Percentiles rank a stretch among this genome's conserved stretches.
Conservation (phyloP, 139 green algal genomes). For the Coccomyxa sp. region DNA sequence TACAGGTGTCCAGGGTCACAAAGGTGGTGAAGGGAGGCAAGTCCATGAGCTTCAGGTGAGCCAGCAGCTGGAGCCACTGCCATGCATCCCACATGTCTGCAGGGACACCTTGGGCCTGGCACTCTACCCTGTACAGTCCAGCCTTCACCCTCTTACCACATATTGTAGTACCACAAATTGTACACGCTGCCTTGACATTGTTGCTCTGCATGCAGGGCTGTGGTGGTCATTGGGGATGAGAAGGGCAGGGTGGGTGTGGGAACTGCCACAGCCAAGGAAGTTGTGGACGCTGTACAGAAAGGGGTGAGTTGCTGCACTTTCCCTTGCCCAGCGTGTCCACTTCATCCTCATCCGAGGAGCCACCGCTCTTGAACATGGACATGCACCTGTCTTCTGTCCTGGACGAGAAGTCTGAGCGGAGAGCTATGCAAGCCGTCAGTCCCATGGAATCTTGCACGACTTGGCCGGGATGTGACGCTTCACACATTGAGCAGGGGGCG, state of each 20-base stretch:
- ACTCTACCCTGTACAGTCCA: background rate
- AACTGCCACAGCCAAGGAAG: slow-evolving; percentile 82
- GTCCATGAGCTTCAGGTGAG: slow-evolving; percentile 82
- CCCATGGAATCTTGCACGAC: too few species aligned
- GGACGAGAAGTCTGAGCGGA: too few species aligned
- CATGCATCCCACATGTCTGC: background rate
- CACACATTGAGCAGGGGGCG: too few species aligned
- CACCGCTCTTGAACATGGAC: too few species aligned
- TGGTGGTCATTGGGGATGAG: slow-evolving; percentile 69
- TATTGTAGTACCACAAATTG: too few species aligned
- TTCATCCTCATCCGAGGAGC: too few species aligned
- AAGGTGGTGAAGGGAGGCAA: slow-evolving; percentile 96
- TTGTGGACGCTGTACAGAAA: slow-evolving; percentile 76
- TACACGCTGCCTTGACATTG: too few species aligned
- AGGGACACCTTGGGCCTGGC: background rate
- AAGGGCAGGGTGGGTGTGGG: slow-evolving; percentile 81
- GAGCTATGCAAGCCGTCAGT: too few species aligned
- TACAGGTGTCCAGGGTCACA: slow-evolving; percentile 81
- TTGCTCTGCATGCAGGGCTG: slow-evolving; percentile 9
- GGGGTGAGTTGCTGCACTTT: too few species aligned
- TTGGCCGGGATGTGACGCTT: too few species aligned
- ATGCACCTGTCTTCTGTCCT: too few species aligned
- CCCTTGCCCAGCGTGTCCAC: too few species aligned
- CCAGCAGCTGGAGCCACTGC: background rate
- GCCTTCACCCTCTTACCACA: background rate